phyloP scores from a whole-genome alignment of 2,329 filamentous ascomycete genomes.

The Colletotrichum sp. region DNA sequence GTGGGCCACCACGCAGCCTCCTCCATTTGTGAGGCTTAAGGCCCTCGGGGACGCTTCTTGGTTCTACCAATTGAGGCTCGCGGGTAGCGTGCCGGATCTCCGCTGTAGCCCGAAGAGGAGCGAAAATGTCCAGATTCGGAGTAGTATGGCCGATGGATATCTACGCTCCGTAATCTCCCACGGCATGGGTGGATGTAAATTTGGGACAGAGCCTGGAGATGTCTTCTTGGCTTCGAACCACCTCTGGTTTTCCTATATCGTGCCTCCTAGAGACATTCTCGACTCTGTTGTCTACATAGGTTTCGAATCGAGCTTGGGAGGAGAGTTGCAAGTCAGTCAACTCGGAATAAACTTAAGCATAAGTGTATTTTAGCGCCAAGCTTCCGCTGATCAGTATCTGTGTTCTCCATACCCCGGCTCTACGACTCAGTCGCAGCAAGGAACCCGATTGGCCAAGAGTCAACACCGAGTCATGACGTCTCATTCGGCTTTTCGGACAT shows the following conservation, averaged over 20 bases:
- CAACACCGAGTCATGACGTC: conserved; percentile 1
- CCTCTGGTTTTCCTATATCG: not conserved
- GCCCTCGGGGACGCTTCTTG: not conserved
- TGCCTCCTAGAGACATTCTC: not conserved
- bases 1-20: not conserved
- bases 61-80: not conserved
- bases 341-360: not conserved
- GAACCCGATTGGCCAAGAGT: not conserved
- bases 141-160: not conserved
- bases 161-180: not conserved
- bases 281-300: not conserved
- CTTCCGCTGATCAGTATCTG: not conserved
- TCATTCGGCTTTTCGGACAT: not conserved
- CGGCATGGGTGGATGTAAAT: not conserved
- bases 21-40: conserved; percentile 4
- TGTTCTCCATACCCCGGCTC: not conserved
- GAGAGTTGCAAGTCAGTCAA: not conserved
- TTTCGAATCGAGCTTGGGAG: not conserved
- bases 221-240: not conserved
- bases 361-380: not conserved
- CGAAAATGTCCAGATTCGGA: not conserved
- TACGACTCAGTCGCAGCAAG: not conserved
- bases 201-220: not conserved
- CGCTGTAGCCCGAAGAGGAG: not conserved
- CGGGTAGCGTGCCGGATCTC: not conserved